A percentile compares a stretch with the other conserved stretches of the same genome.
Conservation (phyloP, 73 alveolate genomes). For the Stentor roeselii region DNA sequence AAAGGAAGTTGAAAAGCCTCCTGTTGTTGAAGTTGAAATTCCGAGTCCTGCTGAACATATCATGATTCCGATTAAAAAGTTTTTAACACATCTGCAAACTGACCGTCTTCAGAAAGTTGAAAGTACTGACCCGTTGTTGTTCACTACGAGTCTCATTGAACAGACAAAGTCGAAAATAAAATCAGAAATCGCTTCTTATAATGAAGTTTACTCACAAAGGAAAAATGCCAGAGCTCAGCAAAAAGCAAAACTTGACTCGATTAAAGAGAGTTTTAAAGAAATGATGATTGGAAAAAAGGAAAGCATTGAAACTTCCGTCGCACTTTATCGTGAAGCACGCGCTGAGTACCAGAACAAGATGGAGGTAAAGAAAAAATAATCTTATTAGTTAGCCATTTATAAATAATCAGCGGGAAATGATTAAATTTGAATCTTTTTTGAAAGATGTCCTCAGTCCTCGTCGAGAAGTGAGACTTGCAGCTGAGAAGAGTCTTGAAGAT, state of each 20-base stretch:
- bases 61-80: conserved; percentile 44
- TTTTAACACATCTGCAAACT: conserved; percentile 45
- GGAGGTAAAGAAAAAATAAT: not conserved
- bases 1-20: conserved; percentile 52
- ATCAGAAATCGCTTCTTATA: conserved; percentile 40
- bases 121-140: not conserved
- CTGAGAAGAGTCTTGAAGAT: not conserved
- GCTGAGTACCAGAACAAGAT: not conserved
- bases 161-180: conserved; percentile 41
- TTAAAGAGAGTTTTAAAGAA: conserved; percentile 26
- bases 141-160: not conserved
- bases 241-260: conserved; percentile 22
- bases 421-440: not conserved
- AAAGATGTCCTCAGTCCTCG: not conserved
- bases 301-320: not conserved
- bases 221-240: conserved; percentile 31
- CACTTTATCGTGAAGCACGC: not conserved
- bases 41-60: conserved; percentile 57
- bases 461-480: not conserved
- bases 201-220: conserved; percentile 29
- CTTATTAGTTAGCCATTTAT: not conserved
- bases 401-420: not conserved
- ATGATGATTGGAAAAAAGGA: conserved; percentile 38
- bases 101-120: conserved; percentile 47
- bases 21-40: conserved; percentile 39